Percentiles rank a stretch among this genome's conserved stretches.
These are phyloP conservation scores for Aspergillus hiratsukae DNA, from an alignment of 2,329 filamentous ascomycete species.

Conservation along the genomic window DNA sequence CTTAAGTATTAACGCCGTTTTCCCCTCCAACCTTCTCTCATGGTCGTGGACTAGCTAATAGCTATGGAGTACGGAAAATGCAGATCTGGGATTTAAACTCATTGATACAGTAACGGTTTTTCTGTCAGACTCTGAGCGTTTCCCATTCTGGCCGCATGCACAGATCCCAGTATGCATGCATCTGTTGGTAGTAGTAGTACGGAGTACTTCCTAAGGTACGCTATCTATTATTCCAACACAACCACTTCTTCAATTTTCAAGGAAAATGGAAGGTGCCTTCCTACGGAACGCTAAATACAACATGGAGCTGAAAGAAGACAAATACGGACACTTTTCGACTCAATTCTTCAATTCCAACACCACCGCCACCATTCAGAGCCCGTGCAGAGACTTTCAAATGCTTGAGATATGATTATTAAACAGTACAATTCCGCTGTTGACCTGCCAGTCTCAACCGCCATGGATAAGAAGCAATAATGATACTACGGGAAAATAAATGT, in stretches of 20 bases:
- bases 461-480: not conserved
- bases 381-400: not conserved
- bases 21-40: not conserved
- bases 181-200: not conserved
- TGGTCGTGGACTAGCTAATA: not conserved
- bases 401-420: not conserved
- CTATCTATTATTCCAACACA: not conserved
- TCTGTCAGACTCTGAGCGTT: conserved; percentile 12
- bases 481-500: not conserved
- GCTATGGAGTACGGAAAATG: not conserved
- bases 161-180: conserved; percentile 10
- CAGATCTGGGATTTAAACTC: not conserved
- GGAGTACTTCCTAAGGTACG: not conserved
- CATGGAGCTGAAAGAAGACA: not conserved
- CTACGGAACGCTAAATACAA: no score
- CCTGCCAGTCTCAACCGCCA: not conserved
- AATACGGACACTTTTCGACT: not conserved
- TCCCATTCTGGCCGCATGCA: conserved; percentile 20
- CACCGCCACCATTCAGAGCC: not conserved
- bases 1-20: not conserved
- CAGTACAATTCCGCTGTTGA: not conserved
- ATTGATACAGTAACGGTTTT: not conserved
- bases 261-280: not conserved
- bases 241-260: not conserved
- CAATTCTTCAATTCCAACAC: not conserved